phyloP scores from a whole-genome alignment of 495 filamentous ascomycete genomes.

The Cairneyella variabilis region DNA sequence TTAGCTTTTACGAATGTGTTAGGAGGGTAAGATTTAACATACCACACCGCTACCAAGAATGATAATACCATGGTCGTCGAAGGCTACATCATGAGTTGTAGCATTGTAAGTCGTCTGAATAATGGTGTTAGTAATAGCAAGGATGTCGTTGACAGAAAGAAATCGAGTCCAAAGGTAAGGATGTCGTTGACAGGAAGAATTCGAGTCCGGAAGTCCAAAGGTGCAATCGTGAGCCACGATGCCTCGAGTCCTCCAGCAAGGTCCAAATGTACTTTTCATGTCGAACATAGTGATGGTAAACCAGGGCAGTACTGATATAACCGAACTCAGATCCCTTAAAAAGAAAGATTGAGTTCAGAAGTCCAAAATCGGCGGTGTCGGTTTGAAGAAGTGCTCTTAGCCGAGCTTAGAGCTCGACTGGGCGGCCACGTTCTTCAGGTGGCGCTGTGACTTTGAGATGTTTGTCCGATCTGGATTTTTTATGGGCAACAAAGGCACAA shows the following conservation, averaged over 20 bases:
- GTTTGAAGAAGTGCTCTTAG: slow-evolving; percentile 8
- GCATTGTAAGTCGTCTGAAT: slow-evolving; percentile 89
- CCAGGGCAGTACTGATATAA: too few species aligned
- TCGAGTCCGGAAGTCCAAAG: too few species aligned
- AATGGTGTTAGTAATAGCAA: too few species aligned
- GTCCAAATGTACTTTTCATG: too few species aligned
- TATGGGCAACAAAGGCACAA: background rate
- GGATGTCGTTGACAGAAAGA: too few species aligned
- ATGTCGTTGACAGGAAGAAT: too few species aligned
- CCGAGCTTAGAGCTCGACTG: slow-evolving; percentile 15
- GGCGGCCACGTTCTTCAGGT: slow-evolving; percentile 5
- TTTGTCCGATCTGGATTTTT: background rate
- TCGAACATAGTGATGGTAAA: too few species aligned
- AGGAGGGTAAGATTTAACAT: background rate
- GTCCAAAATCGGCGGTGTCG: slow-evolving; percentile 24
- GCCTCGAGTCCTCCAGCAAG: too few species aligned
- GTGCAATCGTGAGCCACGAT: too few species aligned
- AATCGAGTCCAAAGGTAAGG: too few species aligned
- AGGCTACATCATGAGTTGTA: slow-evolving; percentile 89
- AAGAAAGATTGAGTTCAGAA: slow-evolving; percentile 3
- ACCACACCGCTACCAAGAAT: slow-evolving; percentile 12
- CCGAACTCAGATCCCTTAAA: too few species aligned
- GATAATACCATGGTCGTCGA: slow-evolving; percentile 76
- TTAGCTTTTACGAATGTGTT: slow-evolving; percentile 85
- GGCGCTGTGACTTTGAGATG: slow-evolving; percentile 3